A percentile compares a stretch with the other conserved stretches of the same genome.
These are phyloP conservation scores for Arthrocladium fulminans DNA, from an alignment of 2,329 filamentous ascomycete species.

Conservation along the genomic window DNA sequence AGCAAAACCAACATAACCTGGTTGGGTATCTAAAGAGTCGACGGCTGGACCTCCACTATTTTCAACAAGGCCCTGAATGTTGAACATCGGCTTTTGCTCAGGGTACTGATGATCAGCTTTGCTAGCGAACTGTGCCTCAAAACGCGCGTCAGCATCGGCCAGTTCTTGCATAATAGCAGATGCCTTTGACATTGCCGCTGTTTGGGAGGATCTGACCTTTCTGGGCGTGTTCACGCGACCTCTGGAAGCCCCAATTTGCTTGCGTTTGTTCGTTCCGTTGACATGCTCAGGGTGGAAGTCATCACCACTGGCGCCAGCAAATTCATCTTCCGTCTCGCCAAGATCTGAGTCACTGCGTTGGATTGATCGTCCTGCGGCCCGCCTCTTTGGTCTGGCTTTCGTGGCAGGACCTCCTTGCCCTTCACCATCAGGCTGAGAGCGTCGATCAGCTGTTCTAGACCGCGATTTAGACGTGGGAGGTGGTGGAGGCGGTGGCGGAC, in stretches of 20 bases:
- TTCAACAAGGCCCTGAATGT: slow-evolving; percentile 14
- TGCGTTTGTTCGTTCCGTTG: background rate
- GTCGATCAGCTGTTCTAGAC: background rate
- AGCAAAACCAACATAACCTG: background rate
- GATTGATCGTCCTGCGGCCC: background rate
- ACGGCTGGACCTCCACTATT: background rate
- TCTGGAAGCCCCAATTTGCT: background rate
- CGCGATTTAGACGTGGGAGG: slow-evolving; percentile 3
- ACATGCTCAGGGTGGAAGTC: slow-evolving; percentile 2
- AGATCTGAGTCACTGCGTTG: slow-evolving; percentile 12
- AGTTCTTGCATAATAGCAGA: background rate
- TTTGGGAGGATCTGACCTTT: background rate
- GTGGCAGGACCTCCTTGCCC: background rate
- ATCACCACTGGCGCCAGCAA: slow-evolving; percentile 10
- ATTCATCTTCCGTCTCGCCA: slow-evolving; percentile 8
- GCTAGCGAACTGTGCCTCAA: background rate
- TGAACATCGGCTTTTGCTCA: slow-evolving; percentile 1
- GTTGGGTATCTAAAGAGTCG: background rate
- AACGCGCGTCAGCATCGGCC: background rate
- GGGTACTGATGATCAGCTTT: background rate
- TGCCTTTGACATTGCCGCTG: slow-evolving; percentile 8
- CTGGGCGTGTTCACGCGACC: background rate
- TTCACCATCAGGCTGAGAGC: background rate
- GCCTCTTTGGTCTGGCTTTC: background rate
- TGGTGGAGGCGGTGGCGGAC: slow-evolving; percentile 7